A percentile compares a stretch with the other conserved stretches of the same genome.
These are phyloP conservation scores for Cenococcum geophilum DNA, from an alignment of 495 filamentous ascomycete species.

Conservation along the genomic window DNA sequence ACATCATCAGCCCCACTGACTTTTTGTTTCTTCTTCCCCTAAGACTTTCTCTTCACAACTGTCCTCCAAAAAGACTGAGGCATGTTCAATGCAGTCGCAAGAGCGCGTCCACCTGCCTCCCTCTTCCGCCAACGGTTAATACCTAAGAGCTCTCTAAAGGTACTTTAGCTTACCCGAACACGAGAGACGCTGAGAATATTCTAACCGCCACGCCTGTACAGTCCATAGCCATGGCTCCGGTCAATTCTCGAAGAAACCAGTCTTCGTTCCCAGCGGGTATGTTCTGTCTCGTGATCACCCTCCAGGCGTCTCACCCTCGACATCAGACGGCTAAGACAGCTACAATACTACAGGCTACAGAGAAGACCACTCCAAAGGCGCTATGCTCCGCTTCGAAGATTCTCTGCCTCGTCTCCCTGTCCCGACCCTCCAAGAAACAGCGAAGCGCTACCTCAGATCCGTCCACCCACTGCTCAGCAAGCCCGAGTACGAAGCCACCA, in stretches of 20 bases:
- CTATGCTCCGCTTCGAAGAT: conserved; percentile 94
- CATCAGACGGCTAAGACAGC: conserved; percentile 9
- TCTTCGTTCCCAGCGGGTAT: conserved; percentile 52
- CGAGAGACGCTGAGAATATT: not conserved
- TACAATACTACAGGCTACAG: conserved; percentile 61
- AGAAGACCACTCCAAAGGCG: conserved; percentile 84
- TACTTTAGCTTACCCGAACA: conserved; percentile 2
- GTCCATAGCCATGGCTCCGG: conserved; percentile 47
- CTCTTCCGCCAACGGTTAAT: conserved; percentile 19
- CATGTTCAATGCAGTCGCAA: conserved; percentile 35
- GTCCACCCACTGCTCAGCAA: conserved; percentile 74
- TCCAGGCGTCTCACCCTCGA: conserved; percentile 8
- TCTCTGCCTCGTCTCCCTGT: conserved; percentile 88
- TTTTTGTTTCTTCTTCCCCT: not conserved
- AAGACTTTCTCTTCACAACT: not conserved
- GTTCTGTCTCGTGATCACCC: conserved; percentile 28
- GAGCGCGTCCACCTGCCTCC: conserved; percentile 30
- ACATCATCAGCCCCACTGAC: not conserved
- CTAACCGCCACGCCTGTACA: conserved; percentile 12
- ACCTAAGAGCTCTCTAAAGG: conserved; percentile 19
- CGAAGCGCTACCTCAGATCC: conserved; percentile 84
- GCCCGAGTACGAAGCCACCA: conserved; percentile 67
- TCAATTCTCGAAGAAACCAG: conserved; percentile 50
- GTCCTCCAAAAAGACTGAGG: not conserved
- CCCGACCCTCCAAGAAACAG: conserved; percentile 88